phyloP scores from a whole-genome alignment of 352 stramenopile species.

The Pythium sp. region DNA sequence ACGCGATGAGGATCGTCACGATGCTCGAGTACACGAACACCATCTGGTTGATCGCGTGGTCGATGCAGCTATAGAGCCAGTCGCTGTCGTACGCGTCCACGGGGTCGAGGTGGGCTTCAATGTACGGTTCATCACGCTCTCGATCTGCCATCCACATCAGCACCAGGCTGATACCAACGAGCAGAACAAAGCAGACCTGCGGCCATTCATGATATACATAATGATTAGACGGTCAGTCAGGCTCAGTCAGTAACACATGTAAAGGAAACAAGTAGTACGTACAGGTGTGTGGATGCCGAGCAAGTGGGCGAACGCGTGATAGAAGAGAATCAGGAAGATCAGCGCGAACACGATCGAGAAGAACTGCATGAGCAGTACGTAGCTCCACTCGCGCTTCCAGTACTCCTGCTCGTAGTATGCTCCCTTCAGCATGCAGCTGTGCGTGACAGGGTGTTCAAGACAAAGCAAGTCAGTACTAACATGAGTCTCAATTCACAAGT shows the following conservation, averaged over 20 bases:
- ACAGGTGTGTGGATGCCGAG: conserved; percentile 55
- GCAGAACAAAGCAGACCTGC: conserved; percentile 51
- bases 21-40: conserved; percentile 69
- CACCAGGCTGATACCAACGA: conserved; percentile 48
- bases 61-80: conserved; percentile 69
- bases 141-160: conserved; percentile 73
- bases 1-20: conserved; percentile 50
- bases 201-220: neutral
- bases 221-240: too few relatives aligned
- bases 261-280: neutral
- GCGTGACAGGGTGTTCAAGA: neutral
- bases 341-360: conserved; percentile 45
- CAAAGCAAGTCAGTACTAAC: neutral
- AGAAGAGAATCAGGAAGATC: conserved; percentile 63
- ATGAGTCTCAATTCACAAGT: neutral
- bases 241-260: neutral
- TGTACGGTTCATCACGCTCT: conserved; percentile 49
- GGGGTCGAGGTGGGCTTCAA: conserved; percentile 52
- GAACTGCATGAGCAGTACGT: conserved; percentile 55
- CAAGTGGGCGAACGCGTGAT: conserved; percentile 54
- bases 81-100: conserved; percentile 80
- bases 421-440: conserved; percentile 47
- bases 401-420: conserved; percentile 64
- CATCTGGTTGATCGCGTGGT: conserved; percentile 84
- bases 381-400: conserved; percentile 66